phyloP scores from a whole-genome alignment of 805 yeast genomes.

The Saccharomycopsis schoenii region DNA sequence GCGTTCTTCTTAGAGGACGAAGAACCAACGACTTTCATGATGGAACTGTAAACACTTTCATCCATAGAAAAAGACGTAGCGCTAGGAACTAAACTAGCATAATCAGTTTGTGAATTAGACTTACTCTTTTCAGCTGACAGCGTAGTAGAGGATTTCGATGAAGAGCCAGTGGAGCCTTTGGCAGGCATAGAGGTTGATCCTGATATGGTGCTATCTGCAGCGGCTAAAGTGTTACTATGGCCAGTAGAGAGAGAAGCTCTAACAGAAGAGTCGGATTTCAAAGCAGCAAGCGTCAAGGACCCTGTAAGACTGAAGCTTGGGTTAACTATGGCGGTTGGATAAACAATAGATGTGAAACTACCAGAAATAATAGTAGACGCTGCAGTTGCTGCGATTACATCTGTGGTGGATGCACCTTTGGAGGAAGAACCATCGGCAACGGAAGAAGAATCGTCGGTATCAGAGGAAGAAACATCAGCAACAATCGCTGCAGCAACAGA shows the following conservation, averaged over 20 bases:
- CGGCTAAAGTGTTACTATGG: not conserved
- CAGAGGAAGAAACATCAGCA: not conserved
- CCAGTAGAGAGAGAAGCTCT: not conserved
- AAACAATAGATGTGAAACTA: not conserved
- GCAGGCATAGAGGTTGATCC: not conserved
- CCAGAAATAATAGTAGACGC: not conserved
- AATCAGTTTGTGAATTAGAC: not conserved
- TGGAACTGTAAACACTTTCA: slow-evolving; percentile 2
- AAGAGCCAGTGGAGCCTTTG: not conserved
- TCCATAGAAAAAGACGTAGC: not conserved
- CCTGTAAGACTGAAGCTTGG: not conserved
- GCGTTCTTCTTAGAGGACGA: not conserved
- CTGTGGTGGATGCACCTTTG: not conserved
- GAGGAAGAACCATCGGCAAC: not conserved
- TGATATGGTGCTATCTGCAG: not conserved
- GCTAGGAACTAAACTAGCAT: not conserved
- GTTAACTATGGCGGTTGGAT: not conserved
- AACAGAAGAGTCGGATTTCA: not conserved
- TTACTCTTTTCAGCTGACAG: not conserved
- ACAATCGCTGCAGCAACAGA: not conserved
- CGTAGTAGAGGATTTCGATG: not conserved
- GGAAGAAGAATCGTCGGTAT: too few species aligned
- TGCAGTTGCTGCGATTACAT: not conserved
- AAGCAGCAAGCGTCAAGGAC: not conserved
- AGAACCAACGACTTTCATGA: slow-evolving; percentile 6